phyloP scores from a whole-genome alignment of 768 basidiomycete genomes.

The Postia placenta region DNA sequence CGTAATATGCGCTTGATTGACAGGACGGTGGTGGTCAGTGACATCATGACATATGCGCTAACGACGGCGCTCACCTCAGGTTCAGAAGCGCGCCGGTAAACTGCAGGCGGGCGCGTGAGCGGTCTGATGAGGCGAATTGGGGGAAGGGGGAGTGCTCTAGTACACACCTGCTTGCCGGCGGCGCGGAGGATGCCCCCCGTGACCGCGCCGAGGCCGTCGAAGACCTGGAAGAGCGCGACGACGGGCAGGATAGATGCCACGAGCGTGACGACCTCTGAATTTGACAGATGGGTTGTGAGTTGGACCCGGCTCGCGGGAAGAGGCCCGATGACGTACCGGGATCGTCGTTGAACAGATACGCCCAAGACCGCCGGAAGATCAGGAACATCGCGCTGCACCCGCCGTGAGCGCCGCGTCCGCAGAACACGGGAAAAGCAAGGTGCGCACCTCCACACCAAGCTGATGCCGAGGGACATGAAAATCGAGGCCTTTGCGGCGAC shows the following conservation, averaged over 20 bases:
- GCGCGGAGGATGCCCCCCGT: conserved; percentile 78
- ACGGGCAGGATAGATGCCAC: conserved; percentile 53
- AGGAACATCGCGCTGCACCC: conserved; percentile 33
- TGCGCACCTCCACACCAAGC: conserved; percentile 56
- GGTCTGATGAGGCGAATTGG: background rate
- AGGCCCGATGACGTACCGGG: conserved; percentile 17
- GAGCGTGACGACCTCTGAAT: conserved; percentile 32
- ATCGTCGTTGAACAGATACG: conserved; percentile 55
- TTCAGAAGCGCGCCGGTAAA: conserved; percentile 75
- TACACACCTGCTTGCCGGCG: conserved; percentile 62
- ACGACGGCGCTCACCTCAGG: conserved; percentile 42
- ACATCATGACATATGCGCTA: conserved; percentile 6
- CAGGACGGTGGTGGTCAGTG: too few species aligned
- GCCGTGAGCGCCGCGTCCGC: background rate
- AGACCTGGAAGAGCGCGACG: conserved; percentile 77
- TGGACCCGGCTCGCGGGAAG: background rate
- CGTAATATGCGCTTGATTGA: conserved; percentile 70
- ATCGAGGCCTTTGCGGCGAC: conserved; percentile 62
- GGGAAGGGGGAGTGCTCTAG: background rate
- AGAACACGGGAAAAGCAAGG: background rate
- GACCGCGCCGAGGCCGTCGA: conserved; percentile 70
- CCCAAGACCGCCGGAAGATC: conserved; percentile 44
- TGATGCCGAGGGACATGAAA: conserved; percentile 57
- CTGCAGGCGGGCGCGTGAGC: conserved; percentile 24
- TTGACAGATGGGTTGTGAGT: background rate